Percentiles rank a stretch among this genome's conserved stretches.
Evolutionary conservation across 305 asterid genomes (phyloP).

Genomic region (Petunia hybrid): DNA sequence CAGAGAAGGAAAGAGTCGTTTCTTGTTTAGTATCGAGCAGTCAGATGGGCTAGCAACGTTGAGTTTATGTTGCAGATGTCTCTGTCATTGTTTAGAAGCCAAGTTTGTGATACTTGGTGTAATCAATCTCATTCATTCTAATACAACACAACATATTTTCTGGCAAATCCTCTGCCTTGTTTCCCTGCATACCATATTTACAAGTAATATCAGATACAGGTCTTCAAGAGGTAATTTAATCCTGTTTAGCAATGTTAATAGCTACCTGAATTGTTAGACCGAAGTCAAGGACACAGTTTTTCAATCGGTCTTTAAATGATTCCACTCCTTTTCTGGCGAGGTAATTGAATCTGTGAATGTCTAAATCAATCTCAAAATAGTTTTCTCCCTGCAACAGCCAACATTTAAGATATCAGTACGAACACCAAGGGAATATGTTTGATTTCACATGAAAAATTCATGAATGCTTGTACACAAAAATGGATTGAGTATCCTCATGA

Average conservation of each 20-base stretch:
- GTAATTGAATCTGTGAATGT: conserved; percentile 86
- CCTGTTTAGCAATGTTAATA: conserved; percentile 8
- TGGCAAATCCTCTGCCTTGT: conserved; percentile 83
- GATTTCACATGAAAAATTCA: conserved; percentile 1
- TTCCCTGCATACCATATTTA: conserved; percentile 68
- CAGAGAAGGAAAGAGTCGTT: neutral
- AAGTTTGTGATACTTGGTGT: conserved; percentile 62
- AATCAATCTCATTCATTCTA: conserved; percentile 75
- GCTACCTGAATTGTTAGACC: conserved; percentile 94
- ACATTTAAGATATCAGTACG: neutral
- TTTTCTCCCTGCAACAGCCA: conserved; percentile 72
- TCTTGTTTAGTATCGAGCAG: neutral
- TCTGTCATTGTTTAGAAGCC: conserved; percentile 49
- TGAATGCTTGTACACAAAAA: neutral
- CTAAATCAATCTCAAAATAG: conserved; percentile 91
- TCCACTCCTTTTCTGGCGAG: conserved; percentile 92
- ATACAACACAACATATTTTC: conserved; percentile 80
- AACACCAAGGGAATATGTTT: conserved; percentile 15
- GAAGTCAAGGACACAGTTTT: conserved; percentile 78
- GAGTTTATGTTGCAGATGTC: neutral
- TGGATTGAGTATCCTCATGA: neutral
- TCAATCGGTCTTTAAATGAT: conserved; percentile 82
- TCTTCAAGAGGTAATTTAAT: conserved; percentile 8
- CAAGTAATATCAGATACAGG: conserved; percentile 29
- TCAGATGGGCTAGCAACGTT: neutral